A percentile compares a stretch with the other conserved stretches of the same genome.
Conservation (phyloP, 306 rosid genomes). For the Castanospermum australe region DNA sequence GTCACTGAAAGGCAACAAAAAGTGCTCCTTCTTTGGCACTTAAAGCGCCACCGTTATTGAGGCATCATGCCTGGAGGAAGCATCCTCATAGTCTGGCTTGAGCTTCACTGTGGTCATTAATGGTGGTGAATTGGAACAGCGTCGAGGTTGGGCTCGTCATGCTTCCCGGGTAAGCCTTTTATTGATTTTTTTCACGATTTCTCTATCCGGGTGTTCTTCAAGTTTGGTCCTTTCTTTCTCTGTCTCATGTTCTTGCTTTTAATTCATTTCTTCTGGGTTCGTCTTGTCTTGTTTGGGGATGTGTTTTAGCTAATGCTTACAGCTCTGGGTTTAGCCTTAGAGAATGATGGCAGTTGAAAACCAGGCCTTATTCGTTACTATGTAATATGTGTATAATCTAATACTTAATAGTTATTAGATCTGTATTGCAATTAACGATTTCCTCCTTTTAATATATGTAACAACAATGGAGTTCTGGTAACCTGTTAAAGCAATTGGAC, state of each 20-base stretch:
- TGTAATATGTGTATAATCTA: neutral
- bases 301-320: neutral
- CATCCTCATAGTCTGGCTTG: neutral
- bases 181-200: neutral
- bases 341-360: neutral
- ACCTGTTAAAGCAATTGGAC: neutral
- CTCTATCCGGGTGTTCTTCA: conserved; percentile 39
- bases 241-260: neutral
- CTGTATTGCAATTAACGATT: neutral
- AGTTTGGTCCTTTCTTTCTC: conserved; percentile 4
- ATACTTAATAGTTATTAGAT: conserved; percentile 5
- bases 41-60: neutral
- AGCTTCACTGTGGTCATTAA: conserved; percentile 15
- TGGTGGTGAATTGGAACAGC: conserved; percentile 27
- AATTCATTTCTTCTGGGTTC: neutral
- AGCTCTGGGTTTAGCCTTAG: neutral
- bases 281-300: neutral
- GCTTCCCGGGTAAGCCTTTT: conserved; percentile 33
- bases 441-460: no score
- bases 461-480: no score
- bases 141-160: conserved; percentile 31
- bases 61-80: conserved; percentile 23
- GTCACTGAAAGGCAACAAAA: neutral
- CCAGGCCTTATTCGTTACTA: neutral
- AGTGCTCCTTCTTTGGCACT: conserved; percentile 1